Percentiles rank a stretch among this genome's conserved stretches.
Conservation (phyloP, 2,329 filamentous ascomycete genomes). For the Colletotrichum incanum region DNA sequence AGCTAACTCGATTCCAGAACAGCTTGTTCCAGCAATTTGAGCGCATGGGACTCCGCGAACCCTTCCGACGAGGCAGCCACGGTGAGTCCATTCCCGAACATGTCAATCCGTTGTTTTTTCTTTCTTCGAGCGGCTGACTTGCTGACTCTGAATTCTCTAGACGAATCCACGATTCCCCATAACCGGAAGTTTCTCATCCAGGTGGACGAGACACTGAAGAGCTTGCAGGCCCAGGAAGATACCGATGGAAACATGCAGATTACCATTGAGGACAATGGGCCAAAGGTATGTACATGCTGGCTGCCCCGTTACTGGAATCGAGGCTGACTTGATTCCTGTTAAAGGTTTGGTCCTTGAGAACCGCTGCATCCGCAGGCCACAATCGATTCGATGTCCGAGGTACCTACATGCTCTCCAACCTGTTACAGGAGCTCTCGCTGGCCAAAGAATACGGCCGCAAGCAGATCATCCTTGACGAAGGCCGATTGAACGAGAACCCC, state of each 20-base stretch:
- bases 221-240: conserved; percentile 87
- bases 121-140: background rate
- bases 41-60: conserved; percentile 66
- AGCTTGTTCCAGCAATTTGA: conserved; percentile 69
- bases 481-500: conserved; percentile 93
- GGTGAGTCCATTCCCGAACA: conserved; percentile 56
- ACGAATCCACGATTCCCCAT: conserved; percentile 77
- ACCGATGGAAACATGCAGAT: conserved; percentile 97
- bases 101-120: background rate
- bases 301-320: background rate
- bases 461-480: conserved; percentile 92
- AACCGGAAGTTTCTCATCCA: conserved; percentile 86
- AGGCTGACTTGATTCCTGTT: conserved; percentile 35
- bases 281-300: conserved; percentile 74
- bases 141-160: conserved; percentile 60
- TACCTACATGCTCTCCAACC: conserved; percentile 97
- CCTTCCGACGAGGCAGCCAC: conserved; percentile 73
- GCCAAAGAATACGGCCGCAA: conserved; percentile 92
- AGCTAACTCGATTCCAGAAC: conserved; percentile 57
- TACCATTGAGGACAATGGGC: conserved; percentile 94
- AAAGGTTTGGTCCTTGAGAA: conserved; percentile 88
- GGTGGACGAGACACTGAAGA: conserved; percentile 86
- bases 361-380: conserved; percentile 87
- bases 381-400: conserved; percentile 93
- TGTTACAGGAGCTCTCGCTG: conserved; percentile 93